Conservation (phyloP, 352 stramenopile species). For the Phytophthora fragariaefolia region DNA sequence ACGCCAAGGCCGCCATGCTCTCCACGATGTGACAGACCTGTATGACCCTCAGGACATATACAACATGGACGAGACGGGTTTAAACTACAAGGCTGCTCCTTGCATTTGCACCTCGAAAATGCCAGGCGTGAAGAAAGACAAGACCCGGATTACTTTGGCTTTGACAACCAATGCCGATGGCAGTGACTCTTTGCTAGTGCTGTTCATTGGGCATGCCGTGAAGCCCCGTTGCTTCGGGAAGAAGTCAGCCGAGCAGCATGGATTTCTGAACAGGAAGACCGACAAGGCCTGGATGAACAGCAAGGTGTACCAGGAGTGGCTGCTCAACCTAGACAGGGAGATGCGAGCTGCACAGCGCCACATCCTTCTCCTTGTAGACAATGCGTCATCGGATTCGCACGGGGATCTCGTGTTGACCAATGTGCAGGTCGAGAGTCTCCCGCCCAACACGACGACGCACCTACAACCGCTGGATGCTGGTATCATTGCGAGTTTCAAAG, state of each 20-base stretch:
- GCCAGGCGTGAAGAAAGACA: background rate
- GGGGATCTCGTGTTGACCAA: background rate
- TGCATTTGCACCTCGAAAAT: background rate
- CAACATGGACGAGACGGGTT: no score
- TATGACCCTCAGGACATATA: background rate
- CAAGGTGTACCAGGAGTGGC: background rate
- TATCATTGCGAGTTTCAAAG: constrained; percentile 6
- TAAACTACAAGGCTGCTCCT: background rate
- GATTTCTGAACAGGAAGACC: constrained; percentile 1
- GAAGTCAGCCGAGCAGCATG: background rate
- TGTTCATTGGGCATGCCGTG: constrained; percentile 4
- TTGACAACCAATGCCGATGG: constrained; percentile 11
- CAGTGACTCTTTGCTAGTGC: background rate
- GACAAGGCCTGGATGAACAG: constrained; percentile 9
- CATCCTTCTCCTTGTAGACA: background rate
- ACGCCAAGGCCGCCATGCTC: background rate
- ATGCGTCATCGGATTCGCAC: background rate
- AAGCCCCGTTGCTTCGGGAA: constrained; percentile 13
- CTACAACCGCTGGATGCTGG: background rate
- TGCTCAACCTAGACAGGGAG: constrained; percentile 1
- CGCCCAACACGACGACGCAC: background rate
- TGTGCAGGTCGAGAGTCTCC: background rate
- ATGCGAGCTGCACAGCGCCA: background rate
- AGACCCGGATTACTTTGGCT: constrained; percentile 5
- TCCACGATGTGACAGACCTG: background rate